Evolutionary conservation across 176 grass and related monocot genomes (phyloP).

Genomic region (Typha latifolia): DNA sequence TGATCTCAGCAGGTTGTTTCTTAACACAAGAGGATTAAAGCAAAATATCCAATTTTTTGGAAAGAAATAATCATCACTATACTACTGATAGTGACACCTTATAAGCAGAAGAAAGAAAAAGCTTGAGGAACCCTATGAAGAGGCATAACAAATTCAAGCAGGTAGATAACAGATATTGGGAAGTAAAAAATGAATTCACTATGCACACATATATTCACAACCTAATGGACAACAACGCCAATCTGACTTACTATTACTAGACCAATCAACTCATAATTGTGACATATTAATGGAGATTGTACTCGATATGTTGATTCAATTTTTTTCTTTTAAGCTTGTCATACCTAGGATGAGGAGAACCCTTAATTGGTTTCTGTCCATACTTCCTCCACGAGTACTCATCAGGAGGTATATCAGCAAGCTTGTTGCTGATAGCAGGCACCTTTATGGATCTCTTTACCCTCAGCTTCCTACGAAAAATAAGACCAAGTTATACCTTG

Average conservation of each 20-base stretch:
- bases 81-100: too few species aligned
- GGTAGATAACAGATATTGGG: neutral
- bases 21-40: neutral
- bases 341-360: conserved; percentile 89
- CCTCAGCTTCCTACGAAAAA: conserved; percentile 61
- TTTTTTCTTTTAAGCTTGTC: neutral
- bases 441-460: conserved; percentile 77
- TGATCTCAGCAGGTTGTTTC: neutral
- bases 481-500: neutral
- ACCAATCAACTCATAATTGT: neutral
- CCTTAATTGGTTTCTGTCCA: conserved; percentile 96
- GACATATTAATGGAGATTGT: neutral
- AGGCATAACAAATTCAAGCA: too few species aligned
- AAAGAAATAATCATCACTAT: too few species aligned
- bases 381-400: conserved; percentile 96
- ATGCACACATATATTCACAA: too few species aligned
- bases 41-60: too few species aligned
- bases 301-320: neutral
- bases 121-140: too few species aligned
- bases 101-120: too few species aligned
- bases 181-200: neutral
- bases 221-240: too few species aligned
- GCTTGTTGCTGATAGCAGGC: conserved; percentile 74
- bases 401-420: conserved; percentile 70
- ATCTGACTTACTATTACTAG: too few species aligned